Conservation (phyloP, 306 rosid genomes). For the Cicer judaicum region DNA sequence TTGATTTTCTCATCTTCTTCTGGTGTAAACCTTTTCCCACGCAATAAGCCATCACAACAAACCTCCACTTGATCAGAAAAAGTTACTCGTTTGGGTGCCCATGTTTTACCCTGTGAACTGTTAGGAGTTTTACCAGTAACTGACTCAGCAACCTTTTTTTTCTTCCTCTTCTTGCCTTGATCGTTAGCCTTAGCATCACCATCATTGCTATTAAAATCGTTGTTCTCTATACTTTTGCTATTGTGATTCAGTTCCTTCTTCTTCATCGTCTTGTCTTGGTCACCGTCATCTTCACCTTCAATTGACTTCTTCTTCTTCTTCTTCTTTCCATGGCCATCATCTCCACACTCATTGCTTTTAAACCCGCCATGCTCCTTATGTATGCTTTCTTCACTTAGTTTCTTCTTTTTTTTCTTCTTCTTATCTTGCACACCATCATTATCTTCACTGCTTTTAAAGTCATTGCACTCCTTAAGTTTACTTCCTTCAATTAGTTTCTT, state of each 20-base stretch:
- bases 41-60: too few relatives aligned
- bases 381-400: not conserved
- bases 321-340: not conserved
- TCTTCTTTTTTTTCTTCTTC: slow-evolving; percentile 6
- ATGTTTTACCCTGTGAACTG: too few relatives aligned
- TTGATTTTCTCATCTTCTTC: slow-evolving; percentile 71
- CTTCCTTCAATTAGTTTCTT: too few relatives aligned
- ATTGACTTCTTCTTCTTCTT: not conserved
- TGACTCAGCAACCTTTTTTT: too few relatives aligned
- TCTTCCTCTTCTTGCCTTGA: slow-evolving; percentile 1
- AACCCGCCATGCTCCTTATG: not conserved
- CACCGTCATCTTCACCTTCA: not conserved
- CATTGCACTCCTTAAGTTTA: too few relatives aligned
- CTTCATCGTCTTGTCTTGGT: not conserved
- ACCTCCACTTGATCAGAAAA: too few relatives aligned
- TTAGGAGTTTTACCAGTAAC: too few relatives aligned
- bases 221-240: not conserved
- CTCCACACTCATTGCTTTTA: slow-evolving; percentile 4
- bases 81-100: too few relatives aligned
- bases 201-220: not conserved
- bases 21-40: slow-evolving; percentile 44
- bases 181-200: not conserved
- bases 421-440: not conserved
- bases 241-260: not conserved
- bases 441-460: not conserved